Base-by-base conservation (phyloP, 2,329 filamentous ascomycete genomes). In the Cladosporium sp. region DNA sequence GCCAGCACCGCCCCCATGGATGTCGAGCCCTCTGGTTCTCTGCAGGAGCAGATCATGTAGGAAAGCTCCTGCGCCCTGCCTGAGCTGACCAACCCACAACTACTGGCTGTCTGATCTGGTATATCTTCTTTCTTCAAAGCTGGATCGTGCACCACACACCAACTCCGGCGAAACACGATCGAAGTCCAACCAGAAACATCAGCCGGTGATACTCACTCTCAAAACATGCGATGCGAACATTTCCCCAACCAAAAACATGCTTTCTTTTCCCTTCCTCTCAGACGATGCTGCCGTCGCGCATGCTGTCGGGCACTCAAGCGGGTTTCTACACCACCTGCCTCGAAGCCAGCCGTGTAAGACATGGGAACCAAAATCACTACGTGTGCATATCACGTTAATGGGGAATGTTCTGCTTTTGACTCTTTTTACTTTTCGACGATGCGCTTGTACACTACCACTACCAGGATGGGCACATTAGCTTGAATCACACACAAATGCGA, bases 11-110 rank as follows among this genome's bases (percentile, higher is more conserved):
- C 49, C 14, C 85, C 83, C 72, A 97, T 97, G 92, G 93, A 97
- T 71, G 91, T 89, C 37, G 87, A 91, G 69, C 87, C 81, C 46
- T 82, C 83, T 29, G 79, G 84, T 60, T 81, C 96, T 76, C 96
- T 93, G n/a, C 95, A 98, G 80, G 94, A 98, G 77, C 93, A 98
- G 83, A 97, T 98, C 80, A 63, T 63, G 60, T 63, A 63, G 60
- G 35, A 46, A 21, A 44, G 33, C 28, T 10, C 33, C 26, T 55
- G 46, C 46, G 23, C 29, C 49, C 33, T 46, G 23, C 35, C 55
- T 40, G 55, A 57, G 31, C 33, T 57, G 21, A 40, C 33, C 33
- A 57, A 59, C 56, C 33, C 33, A 59, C 56, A 59, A 26, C 26
- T 44, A 46, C 56, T 59, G 56, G 35, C 33, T 59, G 56, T 57